These are phyloP conservation scores for Fusarium falciforme DNA, from an alignment of 2,329 filamentous ascomycete species.

Conservation along the genomic window DNA sequence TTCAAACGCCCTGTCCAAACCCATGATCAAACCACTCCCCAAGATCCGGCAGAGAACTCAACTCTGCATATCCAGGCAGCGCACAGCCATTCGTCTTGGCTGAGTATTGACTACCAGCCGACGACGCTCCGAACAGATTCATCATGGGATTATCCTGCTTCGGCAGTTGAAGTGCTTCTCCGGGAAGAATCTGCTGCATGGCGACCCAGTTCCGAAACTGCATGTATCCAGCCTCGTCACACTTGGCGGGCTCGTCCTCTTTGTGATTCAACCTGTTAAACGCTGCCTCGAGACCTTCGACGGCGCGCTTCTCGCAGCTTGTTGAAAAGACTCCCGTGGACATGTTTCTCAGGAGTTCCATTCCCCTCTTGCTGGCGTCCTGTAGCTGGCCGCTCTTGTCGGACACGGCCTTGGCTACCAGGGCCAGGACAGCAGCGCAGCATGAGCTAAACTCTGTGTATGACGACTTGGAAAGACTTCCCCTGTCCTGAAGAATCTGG, in stretches of 20 bases:
- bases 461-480: conserved; percentile 32
- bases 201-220: conserved; percentile 39
- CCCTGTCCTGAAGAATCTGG: conserved; percentile 15
- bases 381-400: not conserved
- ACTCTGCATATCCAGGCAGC: conserved; percentile 13
- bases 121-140: not conserved
- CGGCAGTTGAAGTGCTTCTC: conserved; percentile 15
- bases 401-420: conserved; percentile 24
- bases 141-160: conserved; percentile 8
- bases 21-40: conserved; percentile 27
- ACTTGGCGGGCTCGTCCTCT: not conserved
- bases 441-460: conserved; percentile 38
- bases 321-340: conserved; percentile 21
- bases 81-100: not conserved
- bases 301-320: conserved; percentile 19
- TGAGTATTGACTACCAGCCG: not conserved
- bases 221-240: conserved; percentile 21
- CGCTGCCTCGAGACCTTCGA: conserved; percentile 18
- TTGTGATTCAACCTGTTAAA: conserved; percentile 13
- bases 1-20: conserved; percentile 1
- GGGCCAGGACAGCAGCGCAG: conserved; percentile 29
- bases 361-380: conserved; percentile 19
- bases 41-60: conserved; percentile 16
- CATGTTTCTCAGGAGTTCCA: conserved; percentile 24
- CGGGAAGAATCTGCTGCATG: conserved; percentile 29